These are phyloP conservation scores for Russula olivacea DNA, from an alignment of 768 basidiomycete species.

Conservation along the genomic window DNA sequence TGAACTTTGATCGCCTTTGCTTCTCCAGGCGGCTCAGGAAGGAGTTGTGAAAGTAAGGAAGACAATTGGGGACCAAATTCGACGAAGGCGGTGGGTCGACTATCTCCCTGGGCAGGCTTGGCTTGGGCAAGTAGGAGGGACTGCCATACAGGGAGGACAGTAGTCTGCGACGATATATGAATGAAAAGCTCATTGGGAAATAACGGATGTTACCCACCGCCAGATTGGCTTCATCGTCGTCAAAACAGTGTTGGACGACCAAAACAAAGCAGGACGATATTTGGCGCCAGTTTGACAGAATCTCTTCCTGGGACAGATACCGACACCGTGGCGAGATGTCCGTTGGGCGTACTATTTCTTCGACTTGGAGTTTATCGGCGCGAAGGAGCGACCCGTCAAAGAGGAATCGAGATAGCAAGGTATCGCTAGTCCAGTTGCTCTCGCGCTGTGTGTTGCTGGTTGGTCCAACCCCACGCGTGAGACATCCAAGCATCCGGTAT, in stretches of 20 bases:
- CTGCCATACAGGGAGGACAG: background rate
- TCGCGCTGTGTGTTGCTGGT: background rate
- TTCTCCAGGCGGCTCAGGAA: constrained; percentile 13
- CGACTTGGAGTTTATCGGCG: constrained; percentile 9
- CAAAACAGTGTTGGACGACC: background rate
- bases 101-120: background rate
- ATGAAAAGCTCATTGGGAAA: background rate
- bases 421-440: constrained; percentile 1
- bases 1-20: constrained; percentile 3
- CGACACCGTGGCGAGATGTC: constrained; percentile 4
- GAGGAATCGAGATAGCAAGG: constrained; percentile 5
- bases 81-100: background rate
- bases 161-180: background rate
- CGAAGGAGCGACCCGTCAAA: constrained; percentile 16
- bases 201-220: background rate
- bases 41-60: background rate
- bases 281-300: constrained; percentile 3
- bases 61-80: constrained; percentile 1
- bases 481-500: constrained; percentile 2
- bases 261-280: constrained; percentile 12
- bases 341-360: background rate
- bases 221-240: background rate
- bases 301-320: constrained; percentile 14
- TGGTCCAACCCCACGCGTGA: background rate
- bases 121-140: constrained; percentile 10